phyloP scores from a whole-genome alignment of 495 filamentous ascomycete genomes.

The Hypoxylon fragiforme region DNA sequence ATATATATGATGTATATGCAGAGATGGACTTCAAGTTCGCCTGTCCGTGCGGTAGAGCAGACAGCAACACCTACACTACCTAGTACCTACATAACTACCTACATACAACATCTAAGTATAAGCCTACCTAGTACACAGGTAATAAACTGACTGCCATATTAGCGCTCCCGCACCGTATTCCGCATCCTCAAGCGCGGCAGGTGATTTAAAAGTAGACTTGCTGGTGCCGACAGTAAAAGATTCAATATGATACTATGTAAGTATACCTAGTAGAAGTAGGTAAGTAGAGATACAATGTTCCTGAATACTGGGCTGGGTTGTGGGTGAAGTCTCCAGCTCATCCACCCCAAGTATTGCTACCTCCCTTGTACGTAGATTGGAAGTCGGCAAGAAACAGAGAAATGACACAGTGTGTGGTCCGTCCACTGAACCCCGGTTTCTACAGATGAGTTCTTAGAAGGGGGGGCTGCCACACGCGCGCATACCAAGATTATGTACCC shows the following conservation, averaged over 20 bases:
- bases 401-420: slow-evolving; percentile 23
- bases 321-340: no score
- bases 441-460: slow-evolving; percentile 17
- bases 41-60: slow-evolving; percentile 30
- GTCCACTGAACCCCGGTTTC: slow-evolving; percentile 6
- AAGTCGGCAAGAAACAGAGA: background rate
- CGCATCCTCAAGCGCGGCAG: background rate
- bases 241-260: background rate
- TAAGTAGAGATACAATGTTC: no score
- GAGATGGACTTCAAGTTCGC: slow-evolving; percentile 19
- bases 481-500: no score
- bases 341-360: no score
- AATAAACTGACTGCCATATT: slow-evolving; percentile 17
- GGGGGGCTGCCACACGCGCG: slow-evolving; percentile 16
- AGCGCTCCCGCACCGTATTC: slow-evolving; percentile 23
- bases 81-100: no score
- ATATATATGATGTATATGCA: no score
- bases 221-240: background rate
- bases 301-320: no score
- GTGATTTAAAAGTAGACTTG: background rate
- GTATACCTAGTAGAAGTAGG: background rate
- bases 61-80: slow-evolving; percentile 5
- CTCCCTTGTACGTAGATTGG: background rate
- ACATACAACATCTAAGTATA: background rate
- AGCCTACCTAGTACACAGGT: no score